Percentiles rank a stretch among this genome's conserved stretches.
Conservation (phyloP, 2,329 filamentous ascomycete genomes). For the Talaromyces pinophilus region DNA sequence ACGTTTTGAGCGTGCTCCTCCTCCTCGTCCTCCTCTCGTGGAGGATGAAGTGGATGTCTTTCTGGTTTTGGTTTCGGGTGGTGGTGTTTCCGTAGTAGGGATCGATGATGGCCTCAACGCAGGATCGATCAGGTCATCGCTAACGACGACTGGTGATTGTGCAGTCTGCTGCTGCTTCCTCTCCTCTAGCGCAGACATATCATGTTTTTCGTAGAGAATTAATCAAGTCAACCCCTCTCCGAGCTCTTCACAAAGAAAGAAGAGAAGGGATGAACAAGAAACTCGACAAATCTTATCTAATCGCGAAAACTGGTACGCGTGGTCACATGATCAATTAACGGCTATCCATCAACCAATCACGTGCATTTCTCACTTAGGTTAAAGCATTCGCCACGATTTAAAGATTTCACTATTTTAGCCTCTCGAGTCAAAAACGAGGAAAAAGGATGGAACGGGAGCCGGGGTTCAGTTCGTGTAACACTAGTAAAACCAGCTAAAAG, state of each 20-base stretch:
- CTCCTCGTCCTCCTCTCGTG: background rate
- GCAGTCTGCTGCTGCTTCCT: background rate
- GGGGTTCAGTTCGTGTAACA: background rate
- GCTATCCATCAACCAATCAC: background rate
- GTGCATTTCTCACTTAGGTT: background rate
- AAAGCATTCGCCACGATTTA: background rate
- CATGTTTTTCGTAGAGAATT: constrained; percentile 7
- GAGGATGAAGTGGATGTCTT: background rate
- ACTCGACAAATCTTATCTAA: constrained; percentile 5
- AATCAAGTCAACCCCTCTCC: background rate
- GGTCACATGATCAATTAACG: constrained; percentile 22
- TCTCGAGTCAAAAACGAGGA: background rate
- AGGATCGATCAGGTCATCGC: constrained; percentile 19
- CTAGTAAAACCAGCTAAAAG: background rate
- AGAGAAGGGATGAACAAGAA: background rate
- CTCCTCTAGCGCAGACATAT: background rate
- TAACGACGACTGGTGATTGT: background rate
- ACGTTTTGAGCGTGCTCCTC: constrained; percentile 8
- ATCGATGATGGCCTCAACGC: background rate
- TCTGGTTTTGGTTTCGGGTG: background rate
- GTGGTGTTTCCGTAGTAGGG: background rate
- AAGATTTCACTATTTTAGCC: constrained; percentile 7
- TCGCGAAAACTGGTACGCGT: constrained; percentile 18
- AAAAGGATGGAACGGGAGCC: background rate
- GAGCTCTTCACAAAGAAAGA: background rate